Conservation (phyloP, 805 yeast species). For the Candida tallmaniae region DNA sequence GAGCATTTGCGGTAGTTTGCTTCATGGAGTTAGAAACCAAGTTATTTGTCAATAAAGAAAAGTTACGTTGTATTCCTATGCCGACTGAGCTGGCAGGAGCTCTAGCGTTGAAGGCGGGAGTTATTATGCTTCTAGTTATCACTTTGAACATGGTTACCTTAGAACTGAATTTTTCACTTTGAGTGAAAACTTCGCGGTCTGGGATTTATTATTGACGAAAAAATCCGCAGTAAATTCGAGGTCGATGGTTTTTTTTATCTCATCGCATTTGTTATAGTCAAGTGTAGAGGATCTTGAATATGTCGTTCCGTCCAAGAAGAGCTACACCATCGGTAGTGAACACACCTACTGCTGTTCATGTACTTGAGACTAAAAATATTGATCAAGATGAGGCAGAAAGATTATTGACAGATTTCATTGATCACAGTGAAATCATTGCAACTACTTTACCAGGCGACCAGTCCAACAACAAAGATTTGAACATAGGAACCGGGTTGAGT, state of each 20-base stretch:
- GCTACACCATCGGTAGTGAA: conserved; percentile 41
- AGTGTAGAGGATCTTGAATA: neutral
- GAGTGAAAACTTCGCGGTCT: neutral
- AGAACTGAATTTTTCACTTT: too few relatives aligned
- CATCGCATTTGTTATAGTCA: neutral
- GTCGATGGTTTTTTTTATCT: neutral
- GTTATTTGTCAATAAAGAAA: conserved; percentile 1
- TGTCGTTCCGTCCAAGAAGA: conserved; percentile 28
- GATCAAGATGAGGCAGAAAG: conserved; percentile 42
- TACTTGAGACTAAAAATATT: conserved; percentile 24
- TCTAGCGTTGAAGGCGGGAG: too few relatives aligned
- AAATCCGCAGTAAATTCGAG: neutral
- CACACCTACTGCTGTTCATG: conserved; percentile 41
- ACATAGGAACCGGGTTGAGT: conserved; percentile 29
- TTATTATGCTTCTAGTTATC: too few relatives aligned
- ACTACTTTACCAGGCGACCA: conserved; percentile 19
- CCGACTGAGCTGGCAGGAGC: too few relatives aligned
- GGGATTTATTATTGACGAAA: neutral
- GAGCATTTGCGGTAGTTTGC: neutral
- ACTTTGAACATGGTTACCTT: too few relatives aligned
- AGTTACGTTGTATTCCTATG: too few relatives aligned
- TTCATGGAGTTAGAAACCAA: neutral
- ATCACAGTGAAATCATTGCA: conserved; percentile 32
- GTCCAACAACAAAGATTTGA: conserved; percentile 18
- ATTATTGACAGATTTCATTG: conserved; percentile 40